Conservation (phyloP, 2,329 filamentous ascomycete genomes). For the Grosmannia clavigera region DNA sequence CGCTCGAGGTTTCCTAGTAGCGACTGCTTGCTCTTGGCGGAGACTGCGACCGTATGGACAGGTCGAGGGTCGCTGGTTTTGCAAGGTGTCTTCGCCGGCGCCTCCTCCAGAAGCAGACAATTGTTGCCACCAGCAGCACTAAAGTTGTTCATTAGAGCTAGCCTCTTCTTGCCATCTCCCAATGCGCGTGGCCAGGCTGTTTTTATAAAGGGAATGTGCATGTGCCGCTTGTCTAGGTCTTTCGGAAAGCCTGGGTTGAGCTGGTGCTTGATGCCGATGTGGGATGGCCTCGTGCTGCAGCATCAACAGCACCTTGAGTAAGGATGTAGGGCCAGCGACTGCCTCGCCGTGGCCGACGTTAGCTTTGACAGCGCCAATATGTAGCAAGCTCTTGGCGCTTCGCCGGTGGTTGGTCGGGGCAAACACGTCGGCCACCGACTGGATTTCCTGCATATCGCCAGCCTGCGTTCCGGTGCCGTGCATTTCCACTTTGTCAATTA, state of each 20-base stretch:
- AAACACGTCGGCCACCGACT: constrained; percentile 29
- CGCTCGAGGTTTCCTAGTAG: constrained; percentile 30
- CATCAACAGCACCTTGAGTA: constrained; percentile 38
- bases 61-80: constrained; percentile 23
- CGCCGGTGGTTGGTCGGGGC: neutral
- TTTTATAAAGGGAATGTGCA: constrained; percentile 36
- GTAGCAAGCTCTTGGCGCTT: constrained; percentile 19
- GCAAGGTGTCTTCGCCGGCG: constrained; percentile 8
- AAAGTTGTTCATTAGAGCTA: constrained; percentile 34
- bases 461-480: constrained; percentile 57
- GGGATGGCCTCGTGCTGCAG: constrained; percentile 37
- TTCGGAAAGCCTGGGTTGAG: constrained; percentile 40
- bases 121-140: constrained; percentile 47
- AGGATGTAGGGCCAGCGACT: constrained; percentile 26
- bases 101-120: constrained; percentile 35
- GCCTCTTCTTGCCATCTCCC: constrained; percentile 18
- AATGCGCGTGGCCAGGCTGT: constrained; percentile 35
- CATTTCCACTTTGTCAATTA: constrained; percentile 38
- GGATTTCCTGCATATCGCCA: constrained; percentile 51
- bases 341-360: constrained; percentile 39
- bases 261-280: constrained; percentile 31
- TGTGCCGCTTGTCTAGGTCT: constrained; percentile 45
- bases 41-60: constrained; percentile 31
- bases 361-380: constrained; percentile 35
- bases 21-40: constrained; percentile 28